These are phyloP conservation scores for Yamadazyma diospyri DNA, from an alignment of 1,139 yeast species.

Conservation along the genomic window DNA sequence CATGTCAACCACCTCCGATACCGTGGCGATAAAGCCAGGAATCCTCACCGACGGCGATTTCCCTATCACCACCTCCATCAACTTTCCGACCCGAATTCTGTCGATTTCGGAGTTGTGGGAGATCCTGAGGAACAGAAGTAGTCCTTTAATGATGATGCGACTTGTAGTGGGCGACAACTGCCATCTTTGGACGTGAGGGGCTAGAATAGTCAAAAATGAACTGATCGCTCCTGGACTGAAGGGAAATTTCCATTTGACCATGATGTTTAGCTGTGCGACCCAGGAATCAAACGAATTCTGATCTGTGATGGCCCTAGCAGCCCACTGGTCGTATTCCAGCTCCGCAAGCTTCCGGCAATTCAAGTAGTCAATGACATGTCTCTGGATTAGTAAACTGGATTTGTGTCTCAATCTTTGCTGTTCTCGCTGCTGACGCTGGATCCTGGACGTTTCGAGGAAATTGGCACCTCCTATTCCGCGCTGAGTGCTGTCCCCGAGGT, in stretches of 20 bases:
- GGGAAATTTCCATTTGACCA: constrained; percentile 10
- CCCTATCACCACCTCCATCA: not conserved
- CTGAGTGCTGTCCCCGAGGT: constrained; percentile 59
- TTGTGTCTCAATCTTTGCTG: constrained; percentile 44
- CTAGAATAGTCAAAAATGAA: not conserved
- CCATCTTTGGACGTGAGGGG: constrained; percentile 3
- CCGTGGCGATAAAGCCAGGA: constrained; percentile 10
- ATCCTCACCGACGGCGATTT: constrained; percentile 3
- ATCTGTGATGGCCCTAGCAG: not conserved
- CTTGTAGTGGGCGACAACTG: constrained; percentile 4
- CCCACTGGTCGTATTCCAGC: constrained; percentile 11
- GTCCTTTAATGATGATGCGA: constrained; percentile 2
- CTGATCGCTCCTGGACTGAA: not conserved
- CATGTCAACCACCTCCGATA: constrained; percentile 3
- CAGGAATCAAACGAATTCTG: constrained; percentile 12
- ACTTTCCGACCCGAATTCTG: not conserved
- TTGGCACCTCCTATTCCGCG: constrained; percentile 16
- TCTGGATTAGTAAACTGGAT: constrained; percentile 52
- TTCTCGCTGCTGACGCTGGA: constrained; percentile 67
- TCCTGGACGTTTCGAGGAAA: constrained; percentile 55
- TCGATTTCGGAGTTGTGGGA: not conserved
- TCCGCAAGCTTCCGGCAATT: constrained; percentile 18
- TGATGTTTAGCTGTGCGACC: constrained; percentile 7
- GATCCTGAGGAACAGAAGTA: constrained; percentile 1
- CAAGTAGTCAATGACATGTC: constrained; percentile 35